Evolutionary conservation across 805 yeast species (phyloP).

Genomic region (Candida sonorensis): DNA sequence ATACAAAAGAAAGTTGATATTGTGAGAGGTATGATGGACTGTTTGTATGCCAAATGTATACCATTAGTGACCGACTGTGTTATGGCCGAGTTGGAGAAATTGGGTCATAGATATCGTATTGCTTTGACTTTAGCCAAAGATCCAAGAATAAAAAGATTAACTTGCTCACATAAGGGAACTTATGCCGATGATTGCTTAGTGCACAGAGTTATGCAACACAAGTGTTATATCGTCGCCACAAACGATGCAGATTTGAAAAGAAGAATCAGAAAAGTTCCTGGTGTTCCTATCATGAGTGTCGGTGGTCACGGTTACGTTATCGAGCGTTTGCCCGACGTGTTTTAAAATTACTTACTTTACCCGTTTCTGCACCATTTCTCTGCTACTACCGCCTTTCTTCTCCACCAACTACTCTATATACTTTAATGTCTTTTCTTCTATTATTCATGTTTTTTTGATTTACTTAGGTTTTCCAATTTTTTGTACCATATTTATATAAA

Average conservation of each 20-base stretch:
- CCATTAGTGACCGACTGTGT: constrained; percentile 97
- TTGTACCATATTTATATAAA: too few relatives aligned
- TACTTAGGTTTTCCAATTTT: too few relatives aligned
- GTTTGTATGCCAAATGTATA: constrained; percentile 88
- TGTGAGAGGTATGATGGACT: constrained; percentile 96
- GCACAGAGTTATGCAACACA: constrained; percentile 88
- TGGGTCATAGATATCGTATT: constrained; percentile 91
- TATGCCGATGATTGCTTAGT: constrained; percentile 98
- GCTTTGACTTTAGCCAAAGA: constrained; percentile 91
- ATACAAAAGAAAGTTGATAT: constrained; percentile 93
- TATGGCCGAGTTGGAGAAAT: constrained; percentile 93
- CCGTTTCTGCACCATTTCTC: too few relatives aligned
- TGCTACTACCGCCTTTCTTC: too few relatives aligned
- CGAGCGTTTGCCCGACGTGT: constrained; percentile 94
- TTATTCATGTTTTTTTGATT: too few relatives aligned
- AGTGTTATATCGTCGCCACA: constrained; percentile 95
- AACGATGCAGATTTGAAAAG: constrained; percentile 96
- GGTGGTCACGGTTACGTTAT: constrained; percentile 90
- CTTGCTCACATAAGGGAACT: constrained; percentile 90
- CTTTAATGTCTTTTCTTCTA: too few relatives aligned
- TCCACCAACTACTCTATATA: too few relatives aligned
- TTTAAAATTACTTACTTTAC: constrained; percentile 27
- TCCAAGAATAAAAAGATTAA: constrained; percentile 80
- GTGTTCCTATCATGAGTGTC: constrained; percentile 94
- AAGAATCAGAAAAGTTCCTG: constrained; percentile 92